A percentile compares a stretch with the other conserved stretches of the same genome.
phyloP scores from a whole-genome alignment of 768 basidiomycete species.

The Hemileccinum rubropunctum region DNA sequence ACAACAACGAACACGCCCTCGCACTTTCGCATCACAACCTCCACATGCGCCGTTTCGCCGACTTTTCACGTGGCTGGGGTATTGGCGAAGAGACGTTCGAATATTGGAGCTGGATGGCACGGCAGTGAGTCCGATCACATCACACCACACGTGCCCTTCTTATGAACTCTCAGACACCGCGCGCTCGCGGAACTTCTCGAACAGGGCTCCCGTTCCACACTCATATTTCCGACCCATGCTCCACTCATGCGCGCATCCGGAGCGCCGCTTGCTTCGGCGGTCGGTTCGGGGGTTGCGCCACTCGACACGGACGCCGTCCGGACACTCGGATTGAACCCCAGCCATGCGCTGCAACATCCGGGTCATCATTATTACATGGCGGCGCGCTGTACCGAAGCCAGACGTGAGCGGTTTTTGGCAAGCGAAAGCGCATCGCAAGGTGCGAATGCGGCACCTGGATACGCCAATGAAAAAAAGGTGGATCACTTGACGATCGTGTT shows the following conservation, averaged over 20 bases:
- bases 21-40: conserved; percentile 80
- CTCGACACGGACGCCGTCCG: conserved; percentile 60
- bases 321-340: conserved; percentile 71
- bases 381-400: conserved; percentile 77
- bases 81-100: conserved; percentile 97
- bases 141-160: neutral
- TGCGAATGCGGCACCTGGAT: conserved; percentile 57
- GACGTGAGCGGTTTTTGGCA: conserved; percentile 64
- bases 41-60: conserved; percentile 82
- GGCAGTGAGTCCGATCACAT: conserved; percentile 60
- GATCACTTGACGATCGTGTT: conserved; percentile 81
- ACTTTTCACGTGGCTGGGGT: conserved; percentile 88
- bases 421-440: conserved; percentile 44
- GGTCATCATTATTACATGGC: conserved; percentile 88
- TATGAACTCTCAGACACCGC: conserved; percentile 58
- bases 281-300: conserved; percentile 16
- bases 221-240: conserved; percentile 59
- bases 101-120: conserved; percentile 95
- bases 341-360: conserved; percentile 82
- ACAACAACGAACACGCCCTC: conserved; percentile 81
- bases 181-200: conserved; percentile 90
- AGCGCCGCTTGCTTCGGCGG: conserved; percentile 20
- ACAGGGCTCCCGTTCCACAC: conserved; percentile 63
- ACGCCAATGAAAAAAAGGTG: conserved; percentile 87
- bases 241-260: conserved; percentile 36